Evolutionary conservation across 148 eudicot genomes (phyloP), one percentile per base, ranked within the genome.

Genomic region (Vaccinium darrowii): DNA sequence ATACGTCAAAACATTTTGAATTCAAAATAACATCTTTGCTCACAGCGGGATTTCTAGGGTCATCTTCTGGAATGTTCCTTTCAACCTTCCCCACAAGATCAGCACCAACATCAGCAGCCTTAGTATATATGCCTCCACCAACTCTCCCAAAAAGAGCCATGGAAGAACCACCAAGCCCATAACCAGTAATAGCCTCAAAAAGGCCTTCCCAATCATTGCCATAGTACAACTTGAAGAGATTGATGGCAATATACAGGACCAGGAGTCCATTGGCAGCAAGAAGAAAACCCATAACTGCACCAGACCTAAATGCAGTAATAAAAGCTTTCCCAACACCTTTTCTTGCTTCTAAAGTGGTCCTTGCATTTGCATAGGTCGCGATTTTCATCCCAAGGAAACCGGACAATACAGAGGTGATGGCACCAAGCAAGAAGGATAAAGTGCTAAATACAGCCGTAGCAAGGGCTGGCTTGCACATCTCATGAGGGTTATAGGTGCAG

Each of bases 101-200:
- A 85, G 97, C 98, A 82, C 97, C 97, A 23, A 95, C 97, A 88
- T 93, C 98, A 87, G 97, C 98, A 85, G 97, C 98, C 78, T 95
- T 95, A 14, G 97, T 95, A 82, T 95, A 95, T 39, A 95, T 95
- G 21, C 98, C 98, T 54, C 98, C 95, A 76, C 92, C 95, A 86
- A 94, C 98, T 89, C 97, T 91, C 11, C 97, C 97, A 82, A 94
- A 93, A 54, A 95, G 90, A 60, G 98, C 95, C 98, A 95, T 93
- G 25, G 95, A 92, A 60, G 98, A 95, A 36, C 98, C 98, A 82
- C 98, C 98, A 84, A 94, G 96, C 50, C 96, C 98, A 87, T 95
- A 95, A 49, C 98, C 98, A 86, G 94, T 95, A 85, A 93, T 93
- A 25, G 91, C 89, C 89, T 91, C 93, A 83, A 89, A 93, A 62